Conservation (phyloP, 164 flowering plant genomes). For the Chimonanthus praecox region DNA sequence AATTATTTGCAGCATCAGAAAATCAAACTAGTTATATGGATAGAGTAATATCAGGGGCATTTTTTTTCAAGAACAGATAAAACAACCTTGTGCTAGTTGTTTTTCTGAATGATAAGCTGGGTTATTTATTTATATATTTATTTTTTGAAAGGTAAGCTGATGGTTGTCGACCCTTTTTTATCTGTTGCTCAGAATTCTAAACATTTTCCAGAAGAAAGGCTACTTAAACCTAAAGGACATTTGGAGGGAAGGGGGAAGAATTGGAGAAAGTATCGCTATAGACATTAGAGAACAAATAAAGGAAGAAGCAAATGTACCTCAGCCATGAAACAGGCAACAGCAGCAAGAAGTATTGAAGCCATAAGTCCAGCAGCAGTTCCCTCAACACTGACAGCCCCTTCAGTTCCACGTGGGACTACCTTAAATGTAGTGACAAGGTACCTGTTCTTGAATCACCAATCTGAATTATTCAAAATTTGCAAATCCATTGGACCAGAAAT, state of each 20-base stretch:
- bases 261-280: not conserved
- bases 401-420: slow-evolving; percentile 91
- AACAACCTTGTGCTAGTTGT: not conserved
- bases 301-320: slow-evolving; percentile 39
- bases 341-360: slow-evolving; percentile 73
- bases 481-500: slow-evolving; percentile 6
- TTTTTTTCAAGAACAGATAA: not conserved
- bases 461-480: slow-evolving; percentile 11
- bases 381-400: slow-evolving; percentile 94
- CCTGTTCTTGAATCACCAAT: slow-evolving; percentile 37
- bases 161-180: not conserved
- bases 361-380: slow-evolving; percentile 90
- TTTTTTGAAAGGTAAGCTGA: too few species aligned
- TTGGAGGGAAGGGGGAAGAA: not conserved
- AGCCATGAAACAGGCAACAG: slow-evolving; percentile 52
- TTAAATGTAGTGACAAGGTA: slow-evolving; percentile 84
- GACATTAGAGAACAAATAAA: not conserved
- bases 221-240: not conserved
- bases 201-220: not conserved
- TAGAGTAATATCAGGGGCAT: not conserved
- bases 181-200: not conserved
- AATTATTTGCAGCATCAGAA: not conserved
- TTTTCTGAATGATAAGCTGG: too few species aligned
- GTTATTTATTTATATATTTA: too few species aligned
- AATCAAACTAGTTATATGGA: not conserved